Evolutionary conservation across 176 grass and related monocot species (phyloP).

Genomic region (Oryza brachyantha): DNA sequence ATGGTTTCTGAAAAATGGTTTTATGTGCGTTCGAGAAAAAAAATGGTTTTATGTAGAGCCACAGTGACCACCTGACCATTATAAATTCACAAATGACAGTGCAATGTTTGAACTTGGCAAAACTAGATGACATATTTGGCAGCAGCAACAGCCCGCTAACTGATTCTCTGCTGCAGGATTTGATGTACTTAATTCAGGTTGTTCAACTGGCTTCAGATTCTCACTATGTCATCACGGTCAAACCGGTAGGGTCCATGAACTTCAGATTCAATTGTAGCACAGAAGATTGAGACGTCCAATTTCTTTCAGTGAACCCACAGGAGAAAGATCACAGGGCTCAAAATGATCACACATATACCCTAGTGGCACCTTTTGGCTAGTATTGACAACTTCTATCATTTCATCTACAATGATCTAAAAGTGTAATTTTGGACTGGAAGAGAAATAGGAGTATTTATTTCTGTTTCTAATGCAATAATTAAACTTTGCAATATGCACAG

Average conservation of each 20-base stretch:
- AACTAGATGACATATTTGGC: background rate
- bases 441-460: background rate
- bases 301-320: background rate
- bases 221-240: background rate
- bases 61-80: background rate
- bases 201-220: background rate
- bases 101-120: background rate
- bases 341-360: conserved; percentile 13
- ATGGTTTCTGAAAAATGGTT: conserved; percentile 7
- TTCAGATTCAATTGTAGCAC: conserved; percentile 2
- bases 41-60: background rate
- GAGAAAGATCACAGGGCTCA: background rate
- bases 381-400: background rate
- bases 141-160: background rate
- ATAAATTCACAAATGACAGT: background rate
- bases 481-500: background rate
- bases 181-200: conserved; percentile 6
- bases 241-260: background rate
- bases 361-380: background rate
- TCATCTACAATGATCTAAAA: background rate
- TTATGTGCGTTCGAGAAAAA: too few species aligned
- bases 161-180: background rate
- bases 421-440: background rate
- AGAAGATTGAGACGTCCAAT: background rate
- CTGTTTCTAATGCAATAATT: background rate